Base-by-base conservation (phyloP, 352 stramenopile species). In the Elongisporangium senticosum region DNA sequence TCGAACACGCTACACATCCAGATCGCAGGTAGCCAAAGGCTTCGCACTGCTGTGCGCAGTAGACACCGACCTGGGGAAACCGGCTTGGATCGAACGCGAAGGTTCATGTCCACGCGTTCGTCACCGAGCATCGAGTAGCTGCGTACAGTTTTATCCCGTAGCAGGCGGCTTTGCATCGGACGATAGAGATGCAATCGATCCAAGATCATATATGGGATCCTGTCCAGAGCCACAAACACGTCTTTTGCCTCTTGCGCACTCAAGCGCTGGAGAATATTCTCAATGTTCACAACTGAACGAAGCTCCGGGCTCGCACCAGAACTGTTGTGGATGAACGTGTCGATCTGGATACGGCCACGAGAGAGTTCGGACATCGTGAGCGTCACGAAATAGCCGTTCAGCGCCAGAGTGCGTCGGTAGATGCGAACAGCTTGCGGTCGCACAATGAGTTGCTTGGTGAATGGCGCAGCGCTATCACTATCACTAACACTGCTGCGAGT, bases 311-410 rank as follows among this genome's bases (percentile, higher is more conserved):
- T 43, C 49, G 48, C 61, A 20, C 10, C 33, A 49, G 40, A 62
- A 48, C 53, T 66, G 13, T 62, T 58, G 56, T 90, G 80, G 1
- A 89, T 56, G 17, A 80, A 75, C 14, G 70, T 70, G 24, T 92
- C 75, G 4, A 92, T 66, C 55, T 89, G 75, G 14, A 89, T 61
- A 19, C 78, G 75, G 13, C 80, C 73, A 0, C 80, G 78, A 17
- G 74, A 77, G 17, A 89, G 57, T 52, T 92, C 80, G 7, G 73
- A 72, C 2, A 92, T 79, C 8, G 83, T 89, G 22, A 90, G 19
- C 0, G 73, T 90, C 15, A 62, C 68, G 21, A 76, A 56, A 7
- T 73, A 72, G 7, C 83, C 83, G 40, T 63, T 64, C 4, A 90
- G 51, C 1, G 70, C 62, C 4, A 90, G 48, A 3, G 72, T 66